Base-by-base conservation (phyloP, 2,329 filamentous ascomycete genomes). In the Stylonectria norvegica region DNA sequence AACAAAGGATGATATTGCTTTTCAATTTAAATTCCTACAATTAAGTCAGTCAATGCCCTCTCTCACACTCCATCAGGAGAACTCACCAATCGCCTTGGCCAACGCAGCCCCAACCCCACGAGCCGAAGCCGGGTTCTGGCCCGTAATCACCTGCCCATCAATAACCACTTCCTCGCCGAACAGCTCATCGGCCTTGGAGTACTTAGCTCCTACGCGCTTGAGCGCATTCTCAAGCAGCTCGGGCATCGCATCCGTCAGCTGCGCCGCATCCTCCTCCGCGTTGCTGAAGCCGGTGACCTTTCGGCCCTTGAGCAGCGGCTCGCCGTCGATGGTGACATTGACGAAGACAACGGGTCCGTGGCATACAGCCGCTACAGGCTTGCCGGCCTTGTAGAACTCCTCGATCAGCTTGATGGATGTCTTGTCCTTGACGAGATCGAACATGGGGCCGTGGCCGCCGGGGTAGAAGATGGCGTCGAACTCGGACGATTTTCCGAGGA, bases 361-460 rank as follows among this genome's bases (percentile, higher is more conserved):
- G 68, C 83, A 86, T 32, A 87, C 81, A 4, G 83, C 79, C 0
- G 78, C 68, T 11, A 86, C 73, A 39, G 79, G 69, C 69, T 85
- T 85, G 47, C 73, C 76, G 3, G 72, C 70, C 27, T 68, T 65
- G 54, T 72, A 75, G 59, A 87, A 85, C 59, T 85, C 79, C 45
- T 69, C 65, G 54, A 83, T 78, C 23, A 87, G 64, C 46, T 72
- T 65, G 49, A 79, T 75, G 18, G 76, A 81, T n/a, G 69, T 67
- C 15, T 65, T 48, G 56, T 83, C 75, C 41, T 67, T 66, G 39
- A 73, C 73, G 14, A 86, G 76, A 58, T 86, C 83, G 62, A 75
- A 85, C 78, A 86, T 82, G 54, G 82, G 76, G 43, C 75, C 76
- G 66, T 79, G 75, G 36, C 76, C 76, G 47, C 76, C 76, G 1